Percentiles rank a stretch among this genome's conserved stretches.
These are phyloP conservation scores for Aspergillus udagawae DNA, from an alignment of 2,329 filamentous ascomycete species.

Conservation along the genomic window DNA sequence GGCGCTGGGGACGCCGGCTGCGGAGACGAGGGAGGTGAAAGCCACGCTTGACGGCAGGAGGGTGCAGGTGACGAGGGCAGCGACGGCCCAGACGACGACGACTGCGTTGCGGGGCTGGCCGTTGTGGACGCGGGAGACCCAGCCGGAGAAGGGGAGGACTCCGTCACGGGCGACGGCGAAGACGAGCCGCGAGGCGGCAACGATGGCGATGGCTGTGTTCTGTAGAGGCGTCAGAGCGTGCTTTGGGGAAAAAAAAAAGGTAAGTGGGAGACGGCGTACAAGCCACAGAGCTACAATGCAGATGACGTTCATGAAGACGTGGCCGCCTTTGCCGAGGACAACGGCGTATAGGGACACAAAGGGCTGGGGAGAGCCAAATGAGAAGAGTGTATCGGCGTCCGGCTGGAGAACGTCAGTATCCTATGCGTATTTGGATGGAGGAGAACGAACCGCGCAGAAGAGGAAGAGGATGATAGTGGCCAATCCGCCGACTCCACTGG, in stretches of 20 bases:
- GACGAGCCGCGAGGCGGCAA: slow-evolving; percentile 58
- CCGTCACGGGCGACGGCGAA: slow-evolving; percentile 61
- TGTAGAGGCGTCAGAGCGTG: slow-evolving; percentile 4
- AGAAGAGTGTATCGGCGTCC: slow-evolving; percentile 50
- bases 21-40: slow-evolving; percentile 53
- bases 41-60: slow-evolving; percentile 54
- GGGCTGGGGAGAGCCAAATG: slow-evolving; percentile 53
- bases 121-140: slow-evolving; percentile 53
- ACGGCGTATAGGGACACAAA: slow-evolving; percentile 58
- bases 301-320: slow-evolving; percentile 60
- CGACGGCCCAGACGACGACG: slow-evolving; percentile 54
- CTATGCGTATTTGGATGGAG: background rate
- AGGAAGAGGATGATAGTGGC: slow-evolving; percentile 56
- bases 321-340: slow-evolving; percentile 53
- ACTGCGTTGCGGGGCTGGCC: slow-evolving; percentile 60
- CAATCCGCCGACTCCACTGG: slow-evolving; percentile 54
- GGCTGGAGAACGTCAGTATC: slow-evolving; percentile 30
- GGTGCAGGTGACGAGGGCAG: slow-evolving; percentile 55
- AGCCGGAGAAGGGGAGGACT: slow-evolving; percentile 55
- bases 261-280: slow-evolving; percentile 32
- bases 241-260: background rate
- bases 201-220: slow-evolving; percentile 58
- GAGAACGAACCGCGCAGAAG: slow-evolving; percentile 50
- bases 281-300: slow-evolving; percentile 51
- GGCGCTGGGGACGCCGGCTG: slow-evolving; percentile 50